phyloP scores from a whole-genome alignment of 176 grass and related monocot species.

The Thinopyrum elongatum region DNA sequence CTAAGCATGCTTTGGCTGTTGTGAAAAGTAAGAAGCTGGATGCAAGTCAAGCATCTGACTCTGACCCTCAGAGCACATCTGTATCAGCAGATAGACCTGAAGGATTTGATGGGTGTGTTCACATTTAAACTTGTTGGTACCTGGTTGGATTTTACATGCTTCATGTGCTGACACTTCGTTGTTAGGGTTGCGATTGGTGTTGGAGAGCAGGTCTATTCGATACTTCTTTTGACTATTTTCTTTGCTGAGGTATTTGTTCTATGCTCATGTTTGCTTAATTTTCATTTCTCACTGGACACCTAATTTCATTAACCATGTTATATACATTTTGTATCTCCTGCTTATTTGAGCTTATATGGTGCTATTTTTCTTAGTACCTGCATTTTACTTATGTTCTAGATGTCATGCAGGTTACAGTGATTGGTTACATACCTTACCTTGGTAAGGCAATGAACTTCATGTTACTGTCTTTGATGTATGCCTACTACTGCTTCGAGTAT shows the following conservation, averaged over 20 bases:
- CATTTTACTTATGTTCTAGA: conserved; percentile 15
- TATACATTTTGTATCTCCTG: conserved; percentile 1
- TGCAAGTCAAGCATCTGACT: conserved; percentile 30
- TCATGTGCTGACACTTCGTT: conserved; percentile 29
- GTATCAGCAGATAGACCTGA: conserved; percentile 46
- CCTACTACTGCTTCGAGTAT: conserved; percentile 99
- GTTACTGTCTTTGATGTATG: conserved; percentile 94
- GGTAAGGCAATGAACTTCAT: conserved; percentile 82
- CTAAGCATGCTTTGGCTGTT: conserved; percentile 92
- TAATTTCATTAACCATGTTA: not conserved
- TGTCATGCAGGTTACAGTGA: conserved; percentile 66
- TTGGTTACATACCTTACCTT: conserved; percentile 82
- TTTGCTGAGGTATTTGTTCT: conserved; percentile 87
- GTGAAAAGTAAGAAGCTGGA: conserved; percentile 52
- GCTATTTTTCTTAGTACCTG: not conserved
- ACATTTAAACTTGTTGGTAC: conserved; percentile 1
- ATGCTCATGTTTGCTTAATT: not conserved
- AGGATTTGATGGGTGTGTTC: conserved; percentile 68
- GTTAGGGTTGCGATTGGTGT: conserved; percentile 77
- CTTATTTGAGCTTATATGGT: conserved; percentile 1
- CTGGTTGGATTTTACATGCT: conserved; percentile 21
- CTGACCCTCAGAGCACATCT: conserved; percentile 37
- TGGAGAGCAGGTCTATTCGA: conserved; percentile 87
- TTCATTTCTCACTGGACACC: not conserved
- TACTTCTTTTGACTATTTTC: conserved; percentile 83